phyloP scores from a whole-genome alignment of 805 yeast species.

The Ogataea neopini region DNA sequence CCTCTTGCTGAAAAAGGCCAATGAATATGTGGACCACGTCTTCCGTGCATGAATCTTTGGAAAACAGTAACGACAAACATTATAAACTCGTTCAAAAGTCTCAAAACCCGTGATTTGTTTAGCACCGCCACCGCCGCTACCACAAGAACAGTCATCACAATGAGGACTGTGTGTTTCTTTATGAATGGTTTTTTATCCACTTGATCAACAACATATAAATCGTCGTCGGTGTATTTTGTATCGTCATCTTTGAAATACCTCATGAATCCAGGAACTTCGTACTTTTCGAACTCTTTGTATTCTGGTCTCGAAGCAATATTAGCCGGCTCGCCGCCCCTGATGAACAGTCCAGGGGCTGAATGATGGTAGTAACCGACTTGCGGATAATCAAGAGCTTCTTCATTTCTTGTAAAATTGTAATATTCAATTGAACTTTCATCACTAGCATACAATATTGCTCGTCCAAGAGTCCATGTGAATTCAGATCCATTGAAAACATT shows the following conservation, averaged over 20 bases:
- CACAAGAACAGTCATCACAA: slow-evolving; percentile 8
- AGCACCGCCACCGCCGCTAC: slow-evolving; percentile 11
- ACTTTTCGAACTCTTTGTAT: slow-evolving; percentile 29
- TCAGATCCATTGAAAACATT: slow-evolving; percentile 77
- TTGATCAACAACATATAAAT: slow-evolving; percentile 41
- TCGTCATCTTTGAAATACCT: slow-evolving; percentile 31
- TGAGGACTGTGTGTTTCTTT: slow-evolving; percentile 18
- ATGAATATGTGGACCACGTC: slow-evolving; percentile 16
- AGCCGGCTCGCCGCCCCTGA: slow-evolving; percentile 53
- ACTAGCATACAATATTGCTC: slow-evolving; percentile 61
- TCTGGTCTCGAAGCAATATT: slow-evolving; percentile 46
- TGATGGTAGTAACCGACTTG: slow-evolving; percentile 49
- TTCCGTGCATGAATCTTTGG: slow-evolving; percentile 7
- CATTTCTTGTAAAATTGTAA: slow-evolving; percentile 32
- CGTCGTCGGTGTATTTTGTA: slow-evolving; percentile 33
- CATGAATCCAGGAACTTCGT: slow-evolving; percentile 26
- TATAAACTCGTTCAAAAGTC: slow-evolving; percentile 22
- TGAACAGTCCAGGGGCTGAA: slow-evolving; percentile 48
- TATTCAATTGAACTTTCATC: slow-evolving; percentile 48
- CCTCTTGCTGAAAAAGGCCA: slow-evolving; percentile 25
- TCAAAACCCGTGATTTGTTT: slow-evolving; percentile 23
- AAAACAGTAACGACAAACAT: slow-evolving; percentile 18
- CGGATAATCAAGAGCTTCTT: slow-evolving; percentile 18
- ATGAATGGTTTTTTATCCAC: slow-evolving; percentile 41
- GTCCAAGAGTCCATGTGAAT: slow-evolving; percentile 92